Evolutionary conservation across 129 eudicot species (phyloP).

Genomic region (Chrysanthemum lavandulifolium): DNA sequence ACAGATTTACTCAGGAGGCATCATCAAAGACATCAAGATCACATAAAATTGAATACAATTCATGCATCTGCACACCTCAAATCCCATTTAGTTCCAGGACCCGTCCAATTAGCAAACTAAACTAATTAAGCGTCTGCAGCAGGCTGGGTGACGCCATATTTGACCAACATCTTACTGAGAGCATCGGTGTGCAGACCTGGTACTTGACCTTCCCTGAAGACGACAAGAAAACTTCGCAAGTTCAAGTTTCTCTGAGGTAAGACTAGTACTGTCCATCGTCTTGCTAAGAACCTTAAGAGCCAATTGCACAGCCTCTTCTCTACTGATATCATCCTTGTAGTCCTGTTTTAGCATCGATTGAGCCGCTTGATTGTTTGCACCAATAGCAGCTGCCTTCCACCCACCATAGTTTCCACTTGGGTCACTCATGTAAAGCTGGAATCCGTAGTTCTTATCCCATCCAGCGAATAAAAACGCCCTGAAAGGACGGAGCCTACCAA

Average conservation of each 20-base stretch:
- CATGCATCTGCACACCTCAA: too few species aligned
- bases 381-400: slow-evolving; percentile 83
- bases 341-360: slow-evolving; percentile 82
- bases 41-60: too few species aligned
- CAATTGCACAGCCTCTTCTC: slow-evolving; percentile 12
- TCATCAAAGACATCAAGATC: too few species aligned
- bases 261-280: slow-evolving; percentile 82
- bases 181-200: slow-evolving; percentile 69
- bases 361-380: slow-evolving; percentile 82
- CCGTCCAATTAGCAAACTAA: too few species aligned
- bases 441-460: slow-evolving; percentile 77
- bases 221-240: slow-evolving; percentile 67
- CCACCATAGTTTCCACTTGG: slow-evolving; percentile 86
- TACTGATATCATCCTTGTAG: slow-evolving; percentile 58
- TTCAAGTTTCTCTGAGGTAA: slow-evolving; percentile 74
- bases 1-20: too few species aligned
- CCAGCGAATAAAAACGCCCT: slow-evolving; percentile 85
- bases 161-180: slow-evolving; percentile 53
- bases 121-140: slow-evolving; percentile 42
- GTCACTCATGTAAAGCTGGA: slow-evolving; percentile 85
- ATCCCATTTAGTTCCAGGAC: too few species aligned
- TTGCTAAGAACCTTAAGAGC: slow-evolving; percentile 73
- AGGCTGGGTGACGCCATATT: slow-evolving; percentile 65
- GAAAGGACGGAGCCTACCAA: slow-evolving; percentile 82
- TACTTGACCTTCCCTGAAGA: slow-evolving; percentile 69